A percentile compares a stretch with the other conserved stretches of the same genome.
Evolutionary conservation across 73 alveolate species (phyloP).

Genomic region (Paramecium caudatum): DNA sequence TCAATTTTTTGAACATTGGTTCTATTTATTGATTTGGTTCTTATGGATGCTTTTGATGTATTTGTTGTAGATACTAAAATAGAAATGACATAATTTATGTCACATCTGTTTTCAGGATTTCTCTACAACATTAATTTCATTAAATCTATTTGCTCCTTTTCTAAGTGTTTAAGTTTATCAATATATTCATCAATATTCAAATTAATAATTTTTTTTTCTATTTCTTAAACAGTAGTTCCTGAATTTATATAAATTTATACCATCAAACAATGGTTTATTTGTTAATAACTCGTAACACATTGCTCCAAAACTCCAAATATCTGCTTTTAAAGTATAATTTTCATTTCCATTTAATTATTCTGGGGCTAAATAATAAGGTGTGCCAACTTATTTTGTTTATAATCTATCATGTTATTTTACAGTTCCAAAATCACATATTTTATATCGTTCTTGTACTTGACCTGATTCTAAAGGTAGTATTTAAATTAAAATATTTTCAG

Average conservation of each 20-base stretch:
- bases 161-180: not conserved
- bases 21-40: too few relatives aligned
- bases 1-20: too few relatives aligned
- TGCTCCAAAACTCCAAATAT: conserved; percentile 62
- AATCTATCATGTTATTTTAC: not conserved
- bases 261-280: not conserved
- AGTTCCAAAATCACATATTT: conserved; percentile 49
- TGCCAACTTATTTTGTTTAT: not conserved
- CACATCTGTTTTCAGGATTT: not conserved
- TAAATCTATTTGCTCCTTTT: not conserved
- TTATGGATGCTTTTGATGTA: too few relatives aligned
- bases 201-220: not conserved
- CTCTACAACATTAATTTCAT: not conserved
- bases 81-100: not conserved
- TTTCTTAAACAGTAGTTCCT: not conserved
- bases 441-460: not conserved
- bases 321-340: not conserved
- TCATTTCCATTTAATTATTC: not conserved
- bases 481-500: conserved; percentile 26
- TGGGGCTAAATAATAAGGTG: conserved; percentile 55
- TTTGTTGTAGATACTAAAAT: too few relatives aligned
- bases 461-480: not conserved
- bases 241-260: not conserved
- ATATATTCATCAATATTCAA: not conserved
- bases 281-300: conserved; percentile 32